Evolutionary conservation across 345 rosid species (phyloP).

Genomic region (Pelargonium nanum): DNA sequence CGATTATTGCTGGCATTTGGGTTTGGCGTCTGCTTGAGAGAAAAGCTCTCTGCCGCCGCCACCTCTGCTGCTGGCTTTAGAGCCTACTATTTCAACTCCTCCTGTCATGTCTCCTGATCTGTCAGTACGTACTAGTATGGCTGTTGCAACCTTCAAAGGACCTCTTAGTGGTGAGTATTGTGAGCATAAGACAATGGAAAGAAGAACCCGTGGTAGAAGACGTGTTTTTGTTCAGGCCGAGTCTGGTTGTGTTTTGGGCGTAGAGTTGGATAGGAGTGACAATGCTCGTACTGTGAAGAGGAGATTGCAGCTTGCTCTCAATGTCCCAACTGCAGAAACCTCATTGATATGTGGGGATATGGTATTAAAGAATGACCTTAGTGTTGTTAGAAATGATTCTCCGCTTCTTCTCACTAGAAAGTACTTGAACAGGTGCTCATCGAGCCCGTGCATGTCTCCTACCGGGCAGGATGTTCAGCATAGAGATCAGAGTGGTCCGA

Average conservation of each 20-base stretch:
- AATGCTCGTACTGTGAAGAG: constrained; percentile 37
- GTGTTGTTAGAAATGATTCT: constrained; percentile 30
- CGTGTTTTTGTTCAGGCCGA: constrained; percentile 42
- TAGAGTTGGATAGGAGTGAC: constrained; percentile 34
- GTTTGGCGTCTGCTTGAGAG: constrained; percentile 43
- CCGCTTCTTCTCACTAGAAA: constrained; percentile 29
- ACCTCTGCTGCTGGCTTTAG: constrained; percentile 7
- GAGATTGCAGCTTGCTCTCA: constrained; percentile 31
- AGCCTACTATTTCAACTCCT: constrained; percentile 14
- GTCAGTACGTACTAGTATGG: constrained; percentile 19
- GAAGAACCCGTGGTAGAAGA: constrained; percentile 21
- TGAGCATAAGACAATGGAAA: constrained; percentile 21
- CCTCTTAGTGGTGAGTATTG: constrained; percentile 18
- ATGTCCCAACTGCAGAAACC: constrained; percentile 36
- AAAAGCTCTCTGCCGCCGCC: constrained; percentile 22
- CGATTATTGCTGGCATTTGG: constrained; percentile 23
- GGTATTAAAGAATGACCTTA: constrained; percentile 30
- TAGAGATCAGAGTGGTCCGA: constrained; percentile 26
- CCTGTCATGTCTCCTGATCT: constrained; percentile 28
- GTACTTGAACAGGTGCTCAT: constrained; percentile 32
- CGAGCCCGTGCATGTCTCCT: constrained; percentile 38
- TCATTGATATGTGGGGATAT: constrained; percentile 31
- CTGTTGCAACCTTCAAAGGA: constrained; percentile 19
- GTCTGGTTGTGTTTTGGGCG: constrained; percentile 32
- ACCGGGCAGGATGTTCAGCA: constrained; percentile 27